Percentiles rank a stretch among this genome's conserved stretches.
phyloP scores from a whole-genome alignment of 2,329 filamentous ascomycete genomes.

The Thermothelomyces thermophilus region DNA sequence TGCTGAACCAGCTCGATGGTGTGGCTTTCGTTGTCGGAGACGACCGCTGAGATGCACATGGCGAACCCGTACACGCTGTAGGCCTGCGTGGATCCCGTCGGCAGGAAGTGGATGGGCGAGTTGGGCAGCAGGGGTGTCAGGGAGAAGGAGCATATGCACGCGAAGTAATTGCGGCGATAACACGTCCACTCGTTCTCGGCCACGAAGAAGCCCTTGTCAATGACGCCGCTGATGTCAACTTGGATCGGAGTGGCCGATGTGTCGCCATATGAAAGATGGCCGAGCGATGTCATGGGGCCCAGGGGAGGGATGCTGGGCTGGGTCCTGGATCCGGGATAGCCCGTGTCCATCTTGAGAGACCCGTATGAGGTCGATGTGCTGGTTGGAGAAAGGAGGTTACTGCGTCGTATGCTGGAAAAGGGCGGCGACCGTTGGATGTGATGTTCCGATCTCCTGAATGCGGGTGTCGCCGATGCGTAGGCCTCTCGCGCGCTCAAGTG shows the following conservation, averaged over 20 bases:
- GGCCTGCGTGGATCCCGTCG: constrained; percentile 45
- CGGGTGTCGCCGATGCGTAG: constrained; percentile 46
- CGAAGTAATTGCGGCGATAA: constrained; percentile 87
- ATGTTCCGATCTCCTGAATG: constrained; percentile 41
- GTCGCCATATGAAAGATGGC: constrained; percentile 57
- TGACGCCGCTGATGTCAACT: constrained; percentile 68
- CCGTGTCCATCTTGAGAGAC: constrained; percentile 46
- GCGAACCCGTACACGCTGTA: constrained; percentile 68
- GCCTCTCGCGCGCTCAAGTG: constrained; percentile 47
- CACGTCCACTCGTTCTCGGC: constrained; percentile 83
- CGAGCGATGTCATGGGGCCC: constrained; percentile 43
- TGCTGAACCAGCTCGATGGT: constrained; percentile 81
- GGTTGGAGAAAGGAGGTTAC: constrained; percentile 45
- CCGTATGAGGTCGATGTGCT: constrained; percentile 43
- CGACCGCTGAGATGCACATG: constrained; percentile 77
- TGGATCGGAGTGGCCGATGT: constrained; percentile 48
- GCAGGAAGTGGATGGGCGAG: constrained; percentile 46
- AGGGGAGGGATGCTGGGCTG: constrained; percentile 48
- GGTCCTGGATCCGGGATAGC: constrained; percentile 34
- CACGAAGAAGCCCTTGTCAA: constrained; percentile 85
- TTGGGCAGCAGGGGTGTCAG: constrained; percentile 48
- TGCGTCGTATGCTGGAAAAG: constrained; percentile 42
- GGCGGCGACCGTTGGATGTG: constrained; percentile 45
- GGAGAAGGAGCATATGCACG: constrained; percentile 71
- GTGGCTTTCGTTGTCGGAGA: constrained; percentile 69